Evolutionary conservation across 139 green algal species (phyloP).

Genomic region (Chlamydomonas incerta): DNA sequence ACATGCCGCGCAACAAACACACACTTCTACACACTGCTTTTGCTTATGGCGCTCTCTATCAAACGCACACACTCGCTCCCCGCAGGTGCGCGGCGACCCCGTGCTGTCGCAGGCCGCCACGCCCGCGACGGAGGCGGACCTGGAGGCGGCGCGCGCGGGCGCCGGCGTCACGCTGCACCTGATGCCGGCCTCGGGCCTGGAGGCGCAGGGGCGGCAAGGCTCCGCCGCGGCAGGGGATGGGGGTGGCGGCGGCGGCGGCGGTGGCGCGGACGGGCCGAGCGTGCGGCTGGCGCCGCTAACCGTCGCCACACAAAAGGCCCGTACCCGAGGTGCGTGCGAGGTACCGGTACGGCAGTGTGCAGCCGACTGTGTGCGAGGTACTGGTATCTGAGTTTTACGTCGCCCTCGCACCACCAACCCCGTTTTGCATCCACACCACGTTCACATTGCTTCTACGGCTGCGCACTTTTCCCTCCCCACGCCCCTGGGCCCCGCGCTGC

Average conservation of each 20-base stretch:
- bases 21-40: no score
- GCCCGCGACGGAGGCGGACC: neutral
- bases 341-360: no score
- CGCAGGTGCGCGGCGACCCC: neutral
- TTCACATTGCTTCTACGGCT: no score
- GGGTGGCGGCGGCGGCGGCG: no score
- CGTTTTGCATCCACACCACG: no score
- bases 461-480: no score
- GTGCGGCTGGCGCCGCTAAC: constrained; percentile 8
- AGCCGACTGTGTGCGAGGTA: no score
- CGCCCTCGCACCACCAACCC: no score
- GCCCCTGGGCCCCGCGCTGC: neutral
- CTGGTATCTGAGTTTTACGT: no score
- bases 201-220: neutral
- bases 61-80: no score
- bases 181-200: neutral
- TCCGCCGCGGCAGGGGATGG: neutral
- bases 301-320: neutral
- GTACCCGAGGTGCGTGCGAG: neutral
- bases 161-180: neutral
- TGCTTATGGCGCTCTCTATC: no score
- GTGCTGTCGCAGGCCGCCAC: neutral
- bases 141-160: neutral
- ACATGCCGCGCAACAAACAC: no score
- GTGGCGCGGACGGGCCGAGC: neutral